Conservation (phyloP, 2,329 filamentous ascomycete species). For the Colletotrichum gigasporum region DNA sequence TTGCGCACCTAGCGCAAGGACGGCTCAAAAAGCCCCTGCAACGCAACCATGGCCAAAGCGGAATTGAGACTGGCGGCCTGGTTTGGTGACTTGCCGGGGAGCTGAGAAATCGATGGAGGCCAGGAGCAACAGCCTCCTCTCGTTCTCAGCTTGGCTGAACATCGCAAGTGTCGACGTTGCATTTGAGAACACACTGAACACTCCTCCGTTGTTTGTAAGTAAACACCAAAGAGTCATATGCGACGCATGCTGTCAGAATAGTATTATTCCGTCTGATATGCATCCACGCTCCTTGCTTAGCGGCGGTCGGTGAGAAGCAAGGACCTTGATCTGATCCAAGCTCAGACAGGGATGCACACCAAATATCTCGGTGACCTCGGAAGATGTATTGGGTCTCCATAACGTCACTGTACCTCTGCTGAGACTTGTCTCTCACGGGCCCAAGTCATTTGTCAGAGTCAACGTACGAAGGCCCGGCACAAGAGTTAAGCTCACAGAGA, state of each 20-base stretch:
- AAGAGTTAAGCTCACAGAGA: background rate
- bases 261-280: constrained; percentile 19
- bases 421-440: background rate
- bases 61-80: background rate
- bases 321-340: constrained; percentile 1
- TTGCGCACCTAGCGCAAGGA: constrained; percentile 14
- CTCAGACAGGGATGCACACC: constrained; percentile 15
- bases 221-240: constrained; percentile 2
- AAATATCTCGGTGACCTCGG: constrained; percentile 19
- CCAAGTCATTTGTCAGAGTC: background rate
- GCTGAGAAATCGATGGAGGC: background rate
- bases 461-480: background rate
- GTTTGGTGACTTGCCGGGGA: background rate
- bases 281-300: constrained; percentile 8
- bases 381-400: background rate
- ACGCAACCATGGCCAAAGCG: constrained; percentile 1
- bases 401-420: background rate
- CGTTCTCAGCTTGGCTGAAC: background rate
- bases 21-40: background rate
- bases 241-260: constrained; percentile 18
- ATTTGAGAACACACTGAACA: background rate
- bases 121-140: background rate
- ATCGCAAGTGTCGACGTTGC: background rate
- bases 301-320: constrained; percentile 16
- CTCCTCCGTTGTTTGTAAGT: background rate